These are phyloP conservation scores for Pseudogymnoascus sp. DNA, from an alignment of 2,329 filamentous ascomycete genomes.

Conservation along the genomic window DNA sequence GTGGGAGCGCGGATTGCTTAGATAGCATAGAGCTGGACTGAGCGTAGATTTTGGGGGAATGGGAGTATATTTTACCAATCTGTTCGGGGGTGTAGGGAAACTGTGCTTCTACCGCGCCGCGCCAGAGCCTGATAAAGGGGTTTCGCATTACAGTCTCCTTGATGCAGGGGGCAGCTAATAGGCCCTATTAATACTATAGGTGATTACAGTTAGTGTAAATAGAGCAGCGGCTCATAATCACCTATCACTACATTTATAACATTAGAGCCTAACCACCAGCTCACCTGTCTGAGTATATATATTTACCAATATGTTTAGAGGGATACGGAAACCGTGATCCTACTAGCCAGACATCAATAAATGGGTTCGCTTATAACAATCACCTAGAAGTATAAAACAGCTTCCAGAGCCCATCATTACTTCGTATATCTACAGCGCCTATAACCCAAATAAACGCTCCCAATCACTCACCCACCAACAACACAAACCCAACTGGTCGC, in stretches of 20 bases:
- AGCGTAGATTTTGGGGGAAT: neutral
- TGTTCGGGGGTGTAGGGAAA: neutral
- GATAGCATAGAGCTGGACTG: neutral
- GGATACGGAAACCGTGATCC: too few species aligned
- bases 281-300: too few species aligned
- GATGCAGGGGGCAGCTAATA: too few species aligned
- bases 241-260: too few species aligned
- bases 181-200: too few species aligned
- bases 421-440: neutral
- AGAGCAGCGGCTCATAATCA: too few species aligned
- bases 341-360: too few species aligned
- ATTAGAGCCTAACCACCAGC: too few species aligned
- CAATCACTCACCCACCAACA: neutral
- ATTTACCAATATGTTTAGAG: too few species aligned
- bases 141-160: too few species aligned
- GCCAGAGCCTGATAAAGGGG: neutral
- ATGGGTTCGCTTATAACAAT: neutral
- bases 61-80: neutral
- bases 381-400: neutral
- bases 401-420: neutral
- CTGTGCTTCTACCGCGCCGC: too few species aligned
- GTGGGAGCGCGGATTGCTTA: neutral
- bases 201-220: too few species aligned
- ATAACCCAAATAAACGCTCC: neutral
- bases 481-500: conserved; percentile 76